Base-by-base conservation (phyloP, 352 stramenopile genomes). In the Phytopythium mirpurense region DNA sequence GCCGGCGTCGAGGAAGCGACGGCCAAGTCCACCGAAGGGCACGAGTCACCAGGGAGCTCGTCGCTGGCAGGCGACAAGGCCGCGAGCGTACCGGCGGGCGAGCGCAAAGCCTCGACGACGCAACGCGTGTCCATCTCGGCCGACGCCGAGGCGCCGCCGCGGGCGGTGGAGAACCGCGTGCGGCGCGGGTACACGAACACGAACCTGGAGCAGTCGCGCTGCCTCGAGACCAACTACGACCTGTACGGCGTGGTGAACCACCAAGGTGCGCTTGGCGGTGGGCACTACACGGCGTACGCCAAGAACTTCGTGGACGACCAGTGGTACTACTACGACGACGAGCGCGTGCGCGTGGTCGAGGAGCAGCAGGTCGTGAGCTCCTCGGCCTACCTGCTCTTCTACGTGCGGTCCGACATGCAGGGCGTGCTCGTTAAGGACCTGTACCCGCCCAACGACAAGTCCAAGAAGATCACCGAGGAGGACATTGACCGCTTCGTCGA, bases 331-430 rank as follows among this genome's bases (percentile, higher is more conserved):
- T 96, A 94, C 58, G 86, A 96, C 59, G 86, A 96, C 57, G 83
- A 94, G 64, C 83, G 84, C 31, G 84, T 94, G 32, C 81, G 85
- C 51, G 70, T 94, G 11, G 75, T 97, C 2, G 83, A 93, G 57
- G 86, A 95, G 46, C 74, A 78, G 44, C 88, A 95, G 57, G 74
- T 96, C 27, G 79, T 95, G 21, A 93, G 68, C 19, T 68, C 83
- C 29, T 89, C 85, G 1, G 87, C 89, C 23, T 98, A 98, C 67
- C 68, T 97, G 59, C 74, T 97, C 9, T 98, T 97, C 58, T 98
- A 97, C 62, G 58, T 96, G 35, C 79, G 87, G 34, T 93, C 86
- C 7, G 88, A 97, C 61, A 92, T 96, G 73, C 81, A 92, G 53
- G 70, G 68, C 47, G 69, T 84, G 27, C 59, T 86, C 12, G 82